Percentiles rank a stretch among this genome's conserved stretches.
phyloP scores from a whole-genome alignment of 108 stramenopile genomes.

The Cyclotella kingstonii region DNA sequence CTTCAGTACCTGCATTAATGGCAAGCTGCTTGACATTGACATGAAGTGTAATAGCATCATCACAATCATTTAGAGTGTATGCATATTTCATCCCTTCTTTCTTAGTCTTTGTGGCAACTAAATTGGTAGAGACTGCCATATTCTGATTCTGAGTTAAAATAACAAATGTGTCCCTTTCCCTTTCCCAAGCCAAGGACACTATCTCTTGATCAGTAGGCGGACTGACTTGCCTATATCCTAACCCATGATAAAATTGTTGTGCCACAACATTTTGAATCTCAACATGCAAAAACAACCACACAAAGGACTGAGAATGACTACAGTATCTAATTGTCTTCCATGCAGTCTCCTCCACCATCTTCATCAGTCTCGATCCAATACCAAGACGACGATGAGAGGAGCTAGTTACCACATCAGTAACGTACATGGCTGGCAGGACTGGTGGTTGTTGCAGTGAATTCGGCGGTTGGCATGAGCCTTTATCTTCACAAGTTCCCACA shows the following conservation, averaged over 20 bases:
- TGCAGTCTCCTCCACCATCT: slow-evolving; percentile 40
- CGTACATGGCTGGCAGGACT: slow-evolving; percentile 30
- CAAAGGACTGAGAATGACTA: not conserved
- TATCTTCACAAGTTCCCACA: not conserved
- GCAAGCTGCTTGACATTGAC: slow-evolving; percentile 23
- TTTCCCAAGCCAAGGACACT: not conserved
- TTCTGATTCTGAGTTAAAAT: not conserved
- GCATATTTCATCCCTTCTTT: not conserved
- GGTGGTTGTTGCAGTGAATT: not conserved
- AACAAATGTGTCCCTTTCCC: not conserved
- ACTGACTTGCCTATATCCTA: slow-evolving; percentile 38
- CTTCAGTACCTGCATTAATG: slow-evolving; percentile 39
- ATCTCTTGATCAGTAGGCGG: not conserved
- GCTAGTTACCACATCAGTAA: slow-evolving; percentile 63
- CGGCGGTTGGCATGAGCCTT: not conserved
- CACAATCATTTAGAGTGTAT: too few species aligned
- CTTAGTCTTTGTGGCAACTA: not conserved
- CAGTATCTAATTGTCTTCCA: slow-evolving; percentile 4
- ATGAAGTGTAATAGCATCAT: not conserved
- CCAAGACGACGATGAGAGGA: slow-evolving; percentile 46
- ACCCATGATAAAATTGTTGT: slow-evolving; percentile 42
- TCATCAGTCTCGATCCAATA: slow-evolving; percentile 55
- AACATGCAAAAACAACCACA: slow-evolving; percentile 54
- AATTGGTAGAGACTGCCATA: not conserved
- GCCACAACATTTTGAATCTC: slow-evolving; percentile 44